These are phyloP conservation scores for Miscanthus lutarioriparius DNA, from an alignment of 176 grass and related monocot species.

Conservation along the genomic window DNA sequence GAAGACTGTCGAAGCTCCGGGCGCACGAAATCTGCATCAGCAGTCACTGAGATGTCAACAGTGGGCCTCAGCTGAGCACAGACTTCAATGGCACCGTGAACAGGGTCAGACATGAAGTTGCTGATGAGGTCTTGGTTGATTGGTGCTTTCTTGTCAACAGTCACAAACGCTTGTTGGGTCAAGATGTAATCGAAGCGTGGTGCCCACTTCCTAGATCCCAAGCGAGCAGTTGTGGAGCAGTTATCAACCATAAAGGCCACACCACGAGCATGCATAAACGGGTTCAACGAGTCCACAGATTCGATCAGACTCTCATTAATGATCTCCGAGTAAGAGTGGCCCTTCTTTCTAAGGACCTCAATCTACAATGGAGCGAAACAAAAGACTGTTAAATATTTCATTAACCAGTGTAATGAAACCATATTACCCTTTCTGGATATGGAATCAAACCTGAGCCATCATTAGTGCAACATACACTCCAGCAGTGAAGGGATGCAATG, in stretches of 20 bases:
- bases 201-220: conserved; percentile 93
- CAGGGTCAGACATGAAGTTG: conserved; percentile 79
- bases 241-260: conserved; percentile 99
- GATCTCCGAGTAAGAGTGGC: conserved; percentile 79
- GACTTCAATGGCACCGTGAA: conserved; percentile 75
- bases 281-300: conserved; percentile 87
- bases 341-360: conserved; percentile 82
- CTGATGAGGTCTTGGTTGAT: conserved; percentile 87
- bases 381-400: conserved; percentile 5
- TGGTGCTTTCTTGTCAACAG: conserved; percentile 57
- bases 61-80: conserved; percentile 84
- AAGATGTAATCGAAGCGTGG: conserved; percentile 85
- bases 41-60: conserved; percentile 83
- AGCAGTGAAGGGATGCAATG: conserved; percentile 75
- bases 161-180: conserved; percentile 87
- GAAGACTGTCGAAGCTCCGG: conserved; percentile 74
- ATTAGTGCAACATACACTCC: conserved; percentile 83
- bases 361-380: conserved; percentile 42
- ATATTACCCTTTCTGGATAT: background rate
- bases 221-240: conserved; percentile 82
- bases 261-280: conserved; percentile 93
- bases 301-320: conserved; percentile 91
- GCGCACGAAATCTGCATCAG: conserved; percentile 86
- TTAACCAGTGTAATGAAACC: background rate
- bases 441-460: conserved; percentile 77